These are phyloP conservation scores for Fusarium papillatum DNA, from an alignment of 2,329 filamentous ascomycete genomes.

Conservation along the genomic window DNA sequence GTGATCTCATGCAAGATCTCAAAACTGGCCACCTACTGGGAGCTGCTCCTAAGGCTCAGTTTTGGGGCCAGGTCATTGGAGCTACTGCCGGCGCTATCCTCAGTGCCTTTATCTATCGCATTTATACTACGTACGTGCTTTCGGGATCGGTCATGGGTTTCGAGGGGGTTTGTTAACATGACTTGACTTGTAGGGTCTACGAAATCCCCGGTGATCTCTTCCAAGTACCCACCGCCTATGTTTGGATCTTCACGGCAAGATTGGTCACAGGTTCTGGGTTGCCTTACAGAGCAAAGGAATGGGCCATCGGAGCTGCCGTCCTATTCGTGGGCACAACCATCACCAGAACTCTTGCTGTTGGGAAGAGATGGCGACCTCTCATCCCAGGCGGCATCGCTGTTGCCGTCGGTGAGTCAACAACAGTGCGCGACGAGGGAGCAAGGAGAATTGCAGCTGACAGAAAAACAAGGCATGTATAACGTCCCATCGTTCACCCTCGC, in stretches of 20 bases:
- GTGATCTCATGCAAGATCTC: constrained; percentile 96
- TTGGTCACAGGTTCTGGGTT: constrained; percentile 93
- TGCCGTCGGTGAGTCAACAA: constrained; percentile 76
- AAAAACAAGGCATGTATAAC: constrained; percentile 87
- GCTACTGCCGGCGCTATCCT: constrained; percentile 88
- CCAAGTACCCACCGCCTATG: constrained; percentile 93
- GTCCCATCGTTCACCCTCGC: constrained; percentile 96
- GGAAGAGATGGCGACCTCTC: constrained; percentile 77
- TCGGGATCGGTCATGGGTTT: neutral
- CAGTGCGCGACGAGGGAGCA: neutral
- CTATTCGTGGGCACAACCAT: constrained; percentile 82
- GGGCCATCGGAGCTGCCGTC: constrained; percentile 79
- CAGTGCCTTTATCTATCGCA: constrained; percentile 87
- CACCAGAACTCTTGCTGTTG: constrained; percentile 71
- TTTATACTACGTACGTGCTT: constrained; percentile 77
- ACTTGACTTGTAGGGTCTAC: constrained; percentile 74
- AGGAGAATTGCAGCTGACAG: constrained; percentile 22
- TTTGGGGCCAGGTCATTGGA: constrained; percentile 96
- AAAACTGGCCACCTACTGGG: constrained; percentile 96
- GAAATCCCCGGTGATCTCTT: constrained; percentile 90
- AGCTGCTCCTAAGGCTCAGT: constrained; percentile 93
- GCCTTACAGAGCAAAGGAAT: constrained; percentile 86
- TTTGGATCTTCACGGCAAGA: constrained; percentile 97
- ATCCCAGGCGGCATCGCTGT: constrained; percentile 96
- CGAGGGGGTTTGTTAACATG: constrained; percentile 6